These are phyloP conservation scores for Saccharomycopsis selenospora DNA, from an alignment of 805 yeast species.

Conservation along the genomic window DNA sequence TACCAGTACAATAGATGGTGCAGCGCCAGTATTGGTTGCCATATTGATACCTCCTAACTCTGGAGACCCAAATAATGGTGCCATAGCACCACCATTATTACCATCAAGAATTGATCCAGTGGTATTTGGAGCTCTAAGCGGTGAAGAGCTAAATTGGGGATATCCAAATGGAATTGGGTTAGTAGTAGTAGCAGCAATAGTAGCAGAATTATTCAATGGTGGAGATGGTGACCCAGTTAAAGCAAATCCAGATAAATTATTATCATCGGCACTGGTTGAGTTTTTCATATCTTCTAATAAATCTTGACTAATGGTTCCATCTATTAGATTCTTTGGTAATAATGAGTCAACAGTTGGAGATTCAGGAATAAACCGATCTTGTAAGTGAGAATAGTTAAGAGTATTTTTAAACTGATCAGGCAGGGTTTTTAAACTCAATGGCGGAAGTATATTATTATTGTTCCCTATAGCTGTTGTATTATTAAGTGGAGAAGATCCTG, in stretches of 20 bases:
- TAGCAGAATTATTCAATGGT: background rate
- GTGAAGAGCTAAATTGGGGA: too few species aligned
- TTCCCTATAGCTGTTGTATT: too few species aligned
- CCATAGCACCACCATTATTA: too few species aligned
- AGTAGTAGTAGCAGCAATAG: too few species aligned
- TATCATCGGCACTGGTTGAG: background rate
- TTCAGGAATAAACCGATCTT: background rate
- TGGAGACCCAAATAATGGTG: too few species aligned
- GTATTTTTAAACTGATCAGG: too few species aligned
- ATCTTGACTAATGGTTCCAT: slow-evolving; percentile 5
- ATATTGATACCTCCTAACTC: too few species aligned
- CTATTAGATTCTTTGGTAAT: slow-evolving; percentile 12
- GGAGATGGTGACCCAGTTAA: background rate
- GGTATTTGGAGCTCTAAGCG: too few species aligned
- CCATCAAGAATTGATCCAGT: too few species aligned
- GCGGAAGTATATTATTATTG: background rate
- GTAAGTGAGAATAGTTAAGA: background rate
- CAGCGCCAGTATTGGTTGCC: too few species aligned
- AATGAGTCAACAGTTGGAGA: slow-evolving; percentile 11
- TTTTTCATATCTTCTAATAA: slow-evolving; percentile 11
- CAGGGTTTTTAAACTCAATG: background rate
- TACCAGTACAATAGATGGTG: background rate
- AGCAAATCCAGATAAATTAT: background rate
- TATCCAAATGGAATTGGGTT: too few species aligned
- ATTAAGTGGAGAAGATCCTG: too few species aligned